Conservation (phyloP, 345 rosid species). For the Ceriops zippeliana region DNA sequence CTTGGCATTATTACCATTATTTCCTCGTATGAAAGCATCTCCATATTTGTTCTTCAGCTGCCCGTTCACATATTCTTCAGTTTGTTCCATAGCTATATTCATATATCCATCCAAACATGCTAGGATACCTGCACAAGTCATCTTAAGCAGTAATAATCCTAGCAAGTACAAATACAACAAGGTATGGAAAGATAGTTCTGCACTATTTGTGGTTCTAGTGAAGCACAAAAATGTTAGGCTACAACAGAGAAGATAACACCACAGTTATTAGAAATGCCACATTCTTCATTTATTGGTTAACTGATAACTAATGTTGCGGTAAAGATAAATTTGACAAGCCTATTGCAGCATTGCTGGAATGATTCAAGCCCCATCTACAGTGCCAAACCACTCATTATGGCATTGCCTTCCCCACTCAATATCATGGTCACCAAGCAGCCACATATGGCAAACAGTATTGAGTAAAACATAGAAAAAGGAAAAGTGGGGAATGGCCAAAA, state of each 20-base stretch:
- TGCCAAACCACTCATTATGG: no score
- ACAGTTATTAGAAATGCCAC: background rate
- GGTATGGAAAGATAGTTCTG: background rate
- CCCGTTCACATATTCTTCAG: conserved; percentile 89
- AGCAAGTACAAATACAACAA: background rate
- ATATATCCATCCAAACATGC: conserved; percentile 93
- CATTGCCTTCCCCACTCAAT: no score
- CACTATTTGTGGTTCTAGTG: background rate
- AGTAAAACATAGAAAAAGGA: no score
- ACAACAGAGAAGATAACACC: background rate
- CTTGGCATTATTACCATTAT: conserved; percentile 48
- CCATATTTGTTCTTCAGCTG: conserved; percentile 94
- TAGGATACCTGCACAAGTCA: conserved; percentile 52
- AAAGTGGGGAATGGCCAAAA: no score
- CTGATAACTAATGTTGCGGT: no score
- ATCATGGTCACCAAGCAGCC: no score
- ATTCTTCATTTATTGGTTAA: no score
- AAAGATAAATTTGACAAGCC: no score
- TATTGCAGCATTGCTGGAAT: no score
- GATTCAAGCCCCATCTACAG: no score
- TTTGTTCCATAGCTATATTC: conserved; percentile 99
- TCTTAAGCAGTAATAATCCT: background rate
- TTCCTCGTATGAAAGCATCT: conserved; percentile 94
- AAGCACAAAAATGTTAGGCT: background rate
- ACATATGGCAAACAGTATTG: no score